A percentile compares a stretch with the other conserved stretches of the same genome.
Evolutionary conservation across 2,329 filamentous ascomycete genomes (phyloP).

Genomic region (Septoria petroselini): DNA sequence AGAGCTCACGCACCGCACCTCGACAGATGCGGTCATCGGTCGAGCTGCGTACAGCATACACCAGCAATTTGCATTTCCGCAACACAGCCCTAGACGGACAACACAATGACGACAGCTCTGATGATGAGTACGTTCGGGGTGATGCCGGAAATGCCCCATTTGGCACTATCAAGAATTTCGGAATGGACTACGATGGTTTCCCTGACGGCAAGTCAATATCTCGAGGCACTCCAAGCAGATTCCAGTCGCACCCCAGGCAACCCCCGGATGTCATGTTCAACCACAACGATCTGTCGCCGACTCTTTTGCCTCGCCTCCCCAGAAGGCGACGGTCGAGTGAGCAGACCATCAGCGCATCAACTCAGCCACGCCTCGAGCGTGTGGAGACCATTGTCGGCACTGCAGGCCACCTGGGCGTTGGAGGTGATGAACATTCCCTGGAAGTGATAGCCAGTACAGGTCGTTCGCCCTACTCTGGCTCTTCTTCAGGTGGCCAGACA

Average conservation of each 20-base stretch:
- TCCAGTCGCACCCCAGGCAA: slow-evolving; percentile 33
- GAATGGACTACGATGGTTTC: slow-evolving; percentile 31
- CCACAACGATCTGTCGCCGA: slow-evolving; percentile 22
- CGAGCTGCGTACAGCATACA: slow-evolving; percentile 31
- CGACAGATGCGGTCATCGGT: slow-evolving; percentile 34
- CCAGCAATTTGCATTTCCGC: slow-evolving; percentile 26
- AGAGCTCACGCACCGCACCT: slow-evolving; percentile 28
- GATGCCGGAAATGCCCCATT: slow-evolving; percentile 10
- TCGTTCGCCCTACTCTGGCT: slow-evolving; percentile 25
- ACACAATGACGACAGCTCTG: slow-evolving; percentile 20
- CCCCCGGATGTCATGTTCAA: slow-evolving; percentile 28
- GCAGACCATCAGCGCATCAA: slow-evolving; percentile 21
- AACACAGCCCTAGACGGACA: slow-evolving; percentile 16
- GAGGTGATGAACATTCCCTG: slow-evolving; percentile 19
- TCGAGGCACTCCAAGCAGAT: slow-evolving; percentile 38
- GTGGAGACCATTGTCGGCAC: slow-evolving; percentile 32
- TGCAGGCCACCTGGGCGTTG: slow-evolving; percentile 18
- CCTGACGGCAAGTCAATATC: slow-evolving; percentile 38
- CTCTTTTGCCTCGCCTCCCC: slow-evolving; percentile 13
- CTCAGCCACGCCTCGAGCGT: slow-evolving; percentile 32
- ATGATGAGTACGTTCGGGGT: slow-evolving; percentile 19
- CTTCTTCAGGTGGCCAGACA: slow-evolving; percentile 31
- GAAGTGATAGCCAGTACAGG: slow-evolving; percentile 26
- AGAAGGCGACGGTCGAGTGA: slow-evolving; percentile 31
- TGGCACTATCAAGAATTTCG: slow-evolving; percentile 26